Evolutionary conservation across 331 rosid species (phyloP), one percentile per base, ranked within the genome.

Genomic region (Saraca asoca): DNA sequence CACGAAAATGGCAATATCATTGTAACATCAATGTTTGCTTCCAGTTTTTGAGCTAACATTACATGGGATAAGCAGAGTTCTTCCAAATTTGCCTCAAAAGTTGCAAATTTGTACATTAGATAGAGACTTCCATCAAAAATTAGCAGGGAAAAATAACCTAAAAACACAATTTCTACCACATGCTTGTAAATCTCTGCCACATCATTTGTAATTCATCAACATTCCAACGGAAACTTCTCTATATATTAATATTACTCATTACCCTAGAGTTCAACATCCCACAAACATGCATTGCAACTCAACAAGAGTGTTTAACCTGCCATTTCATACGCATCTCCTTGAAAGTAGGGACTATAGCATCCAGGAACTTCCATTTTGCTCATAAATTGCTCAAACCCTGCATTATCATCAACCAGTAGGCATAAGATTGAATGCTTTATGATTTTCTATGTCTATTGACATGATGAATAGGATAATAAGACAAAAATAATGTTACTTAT

Each of bases 331-430:
- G 73, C 62, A 34, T 68, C 71, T 58, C 71, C 77, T 50, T 53
- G 74, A 44, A 67, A 61, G 42, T 70, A 84, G 62, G 83, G 65
- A 38, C 49, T 56, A 31, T 62, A 78, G 51, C 80, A 80, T 12
- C 71, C 65, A 31, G 70, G 57, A 68, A 48, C 77, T 56, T 80
- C 80, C 62, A 77, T 44, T 65, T 74, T 76, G 49, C 82, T 67
- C 79, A 81, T 59, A 54, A 81, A 46, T 62, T 74, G 77, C 13
- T 78, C 85, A 75, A 72, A 62, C 70, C 88, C 96, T 89, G 81
- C 74, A 77, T 42, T 29, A 64, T 52, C 48, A 24, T 3, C 58
- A 56, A 66, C 31, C 58, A 67, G 59, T 4, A 29, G 20, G 38
- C 10, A 13, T 45, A 13, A 29, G 55, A 56, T 5, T 46, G 8